Evolutionary conservation across 768 basidiomycete species (phyloP).

Genomic region (Pluteus cervinus): DNA sequence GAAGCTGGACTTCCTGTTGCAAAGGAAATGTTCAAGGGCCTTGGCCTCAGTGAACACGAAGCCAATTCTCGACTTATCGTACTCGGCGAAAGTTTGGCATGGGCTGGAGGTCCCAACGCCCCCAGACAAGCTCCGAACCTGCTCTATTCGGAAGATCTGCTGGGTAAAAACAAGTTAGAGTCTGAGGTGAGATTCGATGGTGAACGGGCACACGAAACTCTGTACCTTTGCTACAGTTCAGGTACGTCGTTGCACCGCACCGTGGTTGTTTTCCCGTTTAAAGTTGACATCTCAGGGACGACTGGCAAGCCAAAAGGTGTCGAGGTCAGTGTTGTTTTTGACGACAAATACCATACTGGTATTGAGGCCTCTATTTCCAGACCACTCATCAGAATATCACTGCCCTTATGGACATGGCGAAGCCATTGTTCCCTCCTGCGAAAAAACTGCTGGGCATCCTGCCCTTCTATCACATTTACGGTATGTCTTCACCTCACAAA

Average conservation of each 20-base stretch:
- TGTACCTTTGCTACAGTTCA: conserved; percentile 58
- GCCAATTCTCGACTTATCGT: conserved; percentile 53
- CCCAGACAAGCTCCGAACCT: conserved; percentile 23
- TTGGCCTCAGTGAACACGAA: conserved; percentile 41
- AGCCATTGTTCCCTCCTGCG: conserved; percentile 34
- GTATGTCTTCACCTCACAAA: conserved; percentile 11
- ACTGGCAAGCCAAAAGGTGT: conserved; percentile 76
- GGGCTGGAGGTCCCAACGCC: conserved; percentile 34
- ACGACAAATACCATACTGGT: not conserved
- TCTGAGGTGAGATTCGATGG: conserved; percentile 54
- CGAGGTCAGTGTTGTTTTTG: conserved; percentile 26
- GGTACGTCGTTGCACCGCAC: conserved; percentile 12
- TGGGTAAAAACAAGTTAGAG: conserved; percentile 40
- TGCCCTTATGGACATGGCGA: conserved; percentile 47
- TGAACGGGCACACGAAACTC: conserved; percentile 47
- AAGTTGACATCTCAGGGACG: conserved; percentile 40
- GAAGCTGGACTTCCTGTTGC: conserved; percentile 56
- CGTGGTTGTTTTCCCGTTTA: not conserved
- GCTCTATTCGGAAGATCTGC: conserved; percentile 40
- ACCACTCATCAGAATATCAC: conserved; percentile 68
- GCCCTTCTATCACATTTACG: conserved; percentile 49
- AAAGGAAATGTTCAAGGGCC: conserved; percentile 46
- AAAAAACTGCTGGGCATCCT: conserved; percentile 52
- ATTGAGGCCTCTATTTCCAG: conserved; percentile 19
- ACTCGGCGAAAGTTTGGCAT: conserved; percentile 39